A percentile compares a stretch with the other conserved stretches of the same genome.
These are phyloP conservation scores for Aristolochia californica DNA, from an alignment of 164 flowering plant genomes.

Conservation along the genomic window DNA sequence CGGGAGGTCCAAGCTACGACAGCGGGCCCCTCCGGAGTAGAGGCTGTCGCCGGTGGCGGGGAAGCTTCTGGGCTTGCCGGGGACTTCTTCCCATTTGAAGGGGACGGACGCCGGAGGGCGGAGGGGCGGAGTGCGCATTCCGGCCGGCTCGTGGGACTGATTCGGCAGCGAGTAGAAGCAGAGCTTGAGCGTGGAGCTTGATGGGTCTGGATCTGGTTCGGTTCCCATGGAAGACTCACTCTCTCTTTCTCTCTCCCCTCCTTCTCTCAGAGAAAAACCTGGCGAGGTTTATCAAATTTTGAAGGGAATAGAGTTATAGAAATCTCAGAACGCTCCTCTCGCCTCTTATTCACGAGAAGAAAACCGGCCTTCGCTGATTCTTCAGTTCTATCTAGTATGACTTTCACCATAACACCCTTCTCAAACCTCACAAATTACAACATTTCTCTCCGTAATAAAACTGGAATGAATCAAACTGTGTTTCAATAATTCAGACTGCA, in stretches of 20 bases:
- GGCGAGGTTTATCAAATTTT: neutral
- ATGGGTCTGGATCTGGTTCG: conserved; percentile 7
- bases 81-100: conserved; percentile 76
- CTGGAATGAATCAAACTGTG: too few relatives aligned
- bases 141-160: conserved; percentile 30
- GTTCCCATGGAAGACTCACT: conserved; percentile 18
- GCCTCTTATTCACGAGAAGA: conserved; percentile 7
- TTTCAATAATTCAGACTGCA: too few relatives aligned
- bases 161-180: conserved; percentile 32
- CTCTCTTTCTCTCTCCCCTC: too few relatives aligned
- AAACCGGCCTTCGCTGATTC: neutral
- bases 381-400: too few relatives aligned
- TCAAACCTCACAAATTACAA: too few relatives aligned
- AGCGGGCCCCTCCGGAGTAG: conserved; percentile 12
- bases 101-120: conserved; percentile 45
- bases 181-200: conserved; percentile 41
- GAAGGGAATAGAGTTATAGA: neutral
- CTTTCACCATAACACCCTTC: too few relatives aligned
- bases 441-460: too few relatives aligned
- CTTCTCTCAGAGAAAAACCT: neutral
- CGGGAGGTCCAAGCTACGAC: conserved; percentile 42
- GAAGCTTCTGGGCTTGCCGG: conserved; percentile 49
- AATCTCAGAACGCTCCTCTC: conserved; percentile 2
- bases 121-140: conserved; percentile 49
- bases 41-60: neutral